These are phyloP conservation scores for Candida ulmi DNA, from an alignment of 805 yeast genomes.

Conservation along the genomic window DNA sequence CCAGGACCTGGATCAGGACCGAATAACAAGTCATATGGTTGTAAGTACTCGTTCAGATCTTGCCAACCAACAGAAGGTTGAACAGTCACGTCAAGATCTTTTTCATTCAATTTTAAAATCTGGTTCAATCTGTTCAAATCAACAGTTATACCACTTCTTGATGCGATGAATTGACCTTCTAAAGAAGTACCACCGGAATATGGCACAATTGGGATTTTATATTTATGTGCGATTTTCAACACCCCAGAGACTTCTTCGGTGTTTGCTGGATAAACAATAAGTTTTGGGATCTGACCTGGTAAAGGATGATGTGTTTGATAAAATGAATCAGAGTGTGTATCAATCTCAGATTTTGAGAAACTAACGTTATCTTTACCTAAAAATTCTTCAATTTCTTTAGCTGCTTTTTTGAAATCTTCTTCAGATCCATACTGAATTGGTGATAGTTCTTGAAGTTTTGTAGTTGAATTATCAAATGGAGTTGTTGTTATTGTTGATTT, in stretches of 20 bases:
- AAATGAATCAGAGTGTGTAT: conserved; percentile 53
- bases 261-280: conserved; percentile 55
- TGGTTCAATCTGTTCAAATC: conserved; percentile 59
- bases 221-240: conserved; percentile 54
- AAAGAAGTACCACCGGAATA: conserved; percentile 74
- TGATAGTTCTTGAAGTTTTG: conserved; percentile 28
- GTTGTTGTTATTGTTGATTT: not conserved
- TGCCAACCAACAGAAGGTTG: conserved; percentile 84
- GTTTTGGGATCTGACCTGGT: conserved; percentile 51
- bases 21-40: conserved; percentile 48
- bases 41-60: conserved; percentile 48
- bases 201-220: conserved; percentile 68
- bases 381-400: conserved; percentile 33
- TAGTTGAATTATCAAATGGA: conserved; percentile 27
- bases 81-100: conserved; percentile 66
- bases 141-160: conserved; percentile 60
- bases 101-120: conserved; percentile 48
- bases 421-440: conserved; percentile 38
- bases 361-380: conserved; percentile 33
- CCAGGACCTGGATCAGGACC: conserved; percentile 83
- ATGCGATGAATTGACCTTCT: conserved; percentile 77
- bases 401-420: conserved; percentile 32
- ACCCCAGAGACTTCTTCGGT: conserved; percentile 65
- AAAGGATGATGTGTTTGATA: conserved; percentile 60
- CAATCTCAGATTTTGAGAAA: conserved; percentile 34